phyloP scores from a whole-genome alignment of 352 stramenopile species.

The Pythium biforme region DNA sequence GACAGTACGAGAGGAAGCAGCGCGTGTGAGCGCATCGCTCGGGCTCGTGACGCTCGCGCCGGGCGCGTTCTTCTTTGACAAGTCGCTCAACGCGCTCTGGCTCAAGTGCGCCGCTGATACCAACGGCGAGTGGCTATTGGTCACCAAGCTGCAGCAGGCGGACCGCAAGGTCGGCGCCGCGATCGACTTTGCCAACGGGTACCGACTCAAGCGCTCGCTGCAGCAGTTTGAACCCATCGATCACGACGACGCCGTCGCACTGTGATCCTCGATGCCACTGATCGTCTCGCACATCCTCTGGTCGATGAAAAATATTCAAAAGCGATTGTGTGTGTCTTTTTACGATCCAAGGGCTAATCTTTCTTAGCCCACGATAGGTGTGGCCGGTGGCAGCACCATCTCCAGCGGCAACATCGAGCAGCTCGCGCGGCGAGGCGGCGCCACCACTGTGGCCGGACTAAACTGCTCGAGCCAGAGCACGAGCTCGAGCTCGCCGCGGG shows the following conservation, averaged over 20 bases:
- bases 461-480: constrained; percentile 19
- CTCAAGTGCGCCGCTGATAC: constrained; percentile 40
- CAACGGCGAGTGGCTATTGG: constrained; percentile 49
- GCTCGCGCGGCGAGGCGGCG: background rate
- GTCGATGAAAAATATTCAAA: too few relatives aligned
- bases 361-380: constrained; percentile 12
- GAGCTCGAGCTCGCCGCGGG: constrained; percentile 22
- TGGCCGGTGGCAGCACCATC: constrained; percentile 7
- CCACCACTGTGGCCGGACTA: background rate
- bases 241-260: background rate
- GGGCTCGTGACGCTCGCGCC: constrained; percentile 6
- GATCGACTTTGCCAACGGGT: constrained; percentile 80
- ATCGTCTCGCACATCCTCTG: too few relatives aligned
- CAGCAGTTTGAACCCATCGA: constrained; percentile 38
- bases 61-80: constrained; percentile 78
- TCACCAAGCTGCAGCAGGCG: constrained; percentile 68
- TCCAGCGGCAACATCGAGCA: background rate
- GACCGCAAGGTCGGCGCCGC: constrained; percentile 61
- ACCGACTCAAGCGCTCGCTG: constrained; percentile 66
- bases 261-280: background rate
- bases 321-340: too few relatives aligned
- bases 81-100: constrained; percentile 65
- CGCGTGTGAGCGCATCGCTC: constrained; percentile 9
- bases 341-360: too few relatives aligned
- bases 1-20: constrained; percentile 22